Base-by-base conservation (phyloP, 2,329 filamentous ascomycete genomes). In the Mycosphaerelloides madeirae region DNA sequence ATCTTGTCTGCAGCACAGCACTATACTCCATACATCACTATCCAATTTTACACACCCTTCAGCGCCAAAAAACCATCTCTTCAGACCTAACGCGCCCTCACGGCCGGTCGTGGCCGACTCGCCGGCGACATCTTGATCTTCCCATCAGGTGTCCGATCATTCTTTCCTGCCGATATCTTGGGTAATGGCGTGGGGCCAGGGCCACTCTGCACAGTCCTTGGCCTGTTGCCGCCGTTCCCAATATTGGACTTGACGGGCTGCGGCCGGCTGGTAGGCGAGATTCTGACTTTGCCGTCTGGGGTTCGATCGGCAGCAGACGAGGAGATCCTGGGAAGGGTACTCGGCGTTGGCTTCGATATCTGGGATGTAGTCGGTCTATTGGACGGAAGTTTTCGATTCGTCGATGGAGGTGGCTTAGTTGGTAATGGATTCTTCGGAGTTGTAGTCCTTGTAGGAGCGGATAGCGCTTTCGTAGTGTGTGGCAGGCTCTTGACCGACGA, bases 101-200 rank as follows among this genome's bases (percentile, higher is more conserved):
- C 31, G 5, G 33, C 33, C 8, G 39, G 37, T 28, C 51, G 29
- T 28, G 53, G 51, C 29, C 53, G 44, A 48, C 51, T 54, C 43
- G 50, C 51, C 6, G 46, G 28, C 32, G 51, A 50, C 14, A 56
- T 54, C 40, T 34, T 54, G 2, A 52, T 41, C 40, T 56, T 56
- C n/a, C 53, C 53, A 41, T 55, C 50, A 8, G 33, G 12, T 25
- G 52, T 50, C n/a, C 46, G 29, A 31, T 50, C 41, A 11, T 42
- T 34, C 31, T 40, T 47, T 13, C 38, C 40, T 29, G 19, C 38
- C 32, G 18, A 38, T 28, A 38, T 38, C 41, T 31, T 48, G 16
- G 18, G 43, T 20, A 38, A 29, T 31, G 44, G 31, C 37, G 25
- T 40, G 2, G 48, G 31, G 2, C 42, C 38, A 6, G 19, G 28